Base-by-base conservation (phyloP, 2,329 filamentous ascomycete genomes). In the Trichoderma sp. region DNA sequence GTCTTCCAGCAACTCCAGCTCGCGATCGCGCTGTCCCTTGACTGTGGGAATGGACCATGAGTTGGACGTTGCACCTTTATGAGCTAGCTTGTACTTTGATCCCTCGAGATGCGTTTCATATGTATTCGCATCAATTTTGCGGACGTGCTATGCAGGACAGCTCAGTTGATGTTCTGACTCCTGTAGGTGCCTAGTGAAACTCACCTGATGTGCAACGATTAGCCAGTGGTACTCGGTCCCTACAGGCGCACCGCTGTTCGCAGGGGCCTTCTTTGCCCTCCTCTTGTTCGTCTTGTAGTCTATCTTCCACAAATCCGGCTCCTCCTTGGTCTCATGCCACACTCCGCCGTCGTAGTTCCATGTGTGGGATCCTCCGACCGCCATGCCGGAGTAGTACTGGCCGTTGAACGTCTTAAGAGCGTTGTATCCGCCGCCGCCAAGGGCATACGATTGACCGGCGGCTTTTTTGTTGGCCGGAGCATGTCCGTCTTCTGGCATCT, bases 121-220 rank as follows among this genome's bases (percentile, higher is more conserved):
- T 15, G 48, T 51, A n/a, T 51, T 51, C 7, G 48, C 48, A 30
- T 51, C 48, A 7, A 51, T 51, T 51, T 51, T 51, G 1, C 24
- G 21, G 14, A 51, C 48, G 15, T 51, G 26, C 48, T 51, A 30
- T 7, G 2, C 7, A 28, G 12, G 3, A 48, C 4, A 15, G 12
- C n/a, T 51, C 26, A 28, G 17, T 28, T 30, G 19, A 14, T n/a
- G 1, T 17, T 28, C 12, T 39, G 12, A 14, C 12, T 39, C 34
- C 10, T n/a, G 28, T 30, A 26, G 14, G 10, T 3, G 3, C 21
- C 21, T 51, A 14, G 12, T 28, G 14, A 26, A 26, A 48, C 48
- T 51, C 48, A 51, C 48, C 48, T 51, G 48, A 30, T 51, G 48
- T 17, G 48, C 48, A n/a, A 51, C 48, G 28, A 51, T 51, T 28